Conservation (phyloP, 179 eudicot species). For the Heliamphora pulchella region DNA sequence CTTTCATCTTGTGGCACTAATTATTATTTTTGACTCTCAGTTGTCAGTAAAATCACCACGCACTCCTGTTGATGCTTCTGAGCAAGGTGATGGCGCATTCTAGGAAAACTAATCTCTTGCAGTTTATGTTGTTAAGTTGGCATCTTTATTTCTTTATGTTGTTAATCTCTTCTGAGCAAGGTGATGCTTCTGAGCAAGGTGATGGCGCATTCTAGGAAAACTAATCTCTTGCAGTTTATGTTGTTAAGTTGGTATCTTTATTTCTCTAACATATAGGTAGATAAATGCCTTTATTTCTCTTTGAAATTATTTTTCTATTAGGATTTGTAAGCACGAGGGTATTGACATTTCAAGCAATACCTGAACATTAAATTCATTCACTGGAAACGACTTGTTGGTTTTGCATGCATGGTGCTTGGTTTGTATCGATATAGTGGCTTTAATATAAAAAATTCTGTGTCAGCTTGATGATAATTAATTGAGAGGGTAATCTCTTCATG, state of each 20-base stretch:
- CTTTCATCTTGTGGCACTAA: slow-evolving; percentile 18
- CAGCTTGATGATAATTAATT: not conserved
- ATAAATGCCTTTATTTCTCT: not conserved
- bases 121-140: slow-evolving; percentile 17
- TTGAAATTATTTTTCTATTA: not conserved
- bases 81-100: slow-evolving; percentile 63
- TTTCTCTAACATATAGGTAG: not conserved
- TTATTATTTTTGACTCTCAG: slow-evolving; percentile 38
- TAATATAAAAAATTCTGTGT: not conserved
- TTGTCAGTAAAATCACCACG: slow-evolving; percentile 59
- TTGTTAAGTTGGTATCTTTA: slow-evolving; percentile 10
- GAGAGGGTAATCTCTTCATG: not conserved
- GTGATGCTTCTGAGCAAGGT: slow-evolving; percentile 85
- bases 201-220: slow-evolving; percentile 23
- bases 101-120: slow-evolving; percentile 17
- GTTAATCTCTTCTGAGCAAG: no score
- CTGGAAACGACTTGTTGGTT: not conserved
- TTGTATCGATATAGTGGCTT: not conserved
- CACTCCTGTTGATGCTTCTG: slow-evolving; percentile 50
- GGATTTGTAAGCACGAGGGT: not conserved
- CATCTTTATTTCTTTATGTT: slow-evolving; percentile 7
- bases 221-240: slow-evolving; percentile 17
- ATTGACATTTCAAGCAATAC: not conserved
- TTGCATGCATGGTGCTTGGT: not conserved
- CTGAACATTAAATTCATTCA: not conserved